A percentile compares a stretch with the other conserved stretches of the same genome.
phyloP scores from a whole-genome alignment of 1,139 yeast genomes.

The Nakaseomyces nivariensis region DNA sequence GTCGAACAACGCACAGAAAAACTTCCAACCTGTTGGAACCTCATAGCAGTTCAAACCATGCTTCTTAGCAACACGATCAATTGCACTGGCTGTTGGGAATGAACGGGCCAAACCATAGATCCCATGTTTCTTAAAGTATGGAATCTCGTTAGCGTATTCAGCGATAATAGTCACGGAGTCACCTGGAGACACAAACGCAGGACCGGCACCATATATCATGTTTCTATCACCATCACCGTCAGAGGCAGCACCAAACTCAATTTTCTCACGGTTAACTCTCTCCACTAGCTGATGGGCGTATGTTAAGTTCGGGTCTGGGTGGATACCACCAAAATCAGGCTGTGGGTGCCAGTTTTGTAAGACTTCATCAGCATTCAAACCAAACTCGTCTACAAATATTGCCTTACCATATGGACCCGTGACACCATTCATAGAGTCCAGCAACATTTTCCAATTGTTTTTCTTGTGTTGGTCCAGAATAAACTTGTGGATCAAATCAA shows the following conservation, averaged over 20 bases:
- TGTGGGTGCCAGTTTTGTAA: conserved; percentile 72
- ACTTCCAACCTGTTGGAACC: conserved; percentile 99
- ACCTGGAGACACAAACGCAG: conserved; percentile 94
- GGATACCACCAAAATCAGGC: conserved; percentile 94
- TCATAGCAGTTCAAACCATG: conserved; percentile 74
- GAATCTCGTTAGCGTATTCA: conserved; percentile 77
- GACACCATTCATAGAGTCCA: conserved; percentile 90
- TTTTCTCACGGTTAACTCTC: conserved; percentile 65
- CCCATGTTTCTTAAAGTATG: conserved; percentile 80
- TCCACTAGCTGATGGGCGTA: conserved; percentile 84
- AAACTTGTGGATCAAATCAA: conserved; percentile 66
- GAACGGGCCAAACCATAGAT: conserved; percentile 90
- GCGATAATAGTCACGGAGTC: conserved; percentile 97
- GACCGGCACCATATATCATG: conserved; percentile 91
- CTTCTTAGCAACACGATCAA: conserved; percentile 79
- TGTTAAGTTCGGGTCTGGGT: conserved; percentile 96
- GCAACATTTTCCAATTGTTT: conserved; percentile 58
- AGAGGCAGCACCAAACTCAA: conserved; percentile 95
- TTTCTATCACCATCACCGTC: conserved; percentile 99
- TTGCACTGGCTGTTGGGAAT: conserved; percentile 97
- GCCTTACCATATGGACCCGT: conserved; percentile 93
- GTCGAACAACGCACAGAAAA: conserved; percentile 90
- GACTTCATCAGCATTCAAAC: conserved; percentile 49
- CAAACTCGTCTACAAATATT: conserved; percentile 76
- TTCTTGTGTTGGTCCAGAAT: conserved; percentile 39